These are phyloP conservation scores for Dichotomopilus funicola DNA, from an alignment of 2,329 filamentous ascomycete species.

Conservation along the genomic window DNA sequence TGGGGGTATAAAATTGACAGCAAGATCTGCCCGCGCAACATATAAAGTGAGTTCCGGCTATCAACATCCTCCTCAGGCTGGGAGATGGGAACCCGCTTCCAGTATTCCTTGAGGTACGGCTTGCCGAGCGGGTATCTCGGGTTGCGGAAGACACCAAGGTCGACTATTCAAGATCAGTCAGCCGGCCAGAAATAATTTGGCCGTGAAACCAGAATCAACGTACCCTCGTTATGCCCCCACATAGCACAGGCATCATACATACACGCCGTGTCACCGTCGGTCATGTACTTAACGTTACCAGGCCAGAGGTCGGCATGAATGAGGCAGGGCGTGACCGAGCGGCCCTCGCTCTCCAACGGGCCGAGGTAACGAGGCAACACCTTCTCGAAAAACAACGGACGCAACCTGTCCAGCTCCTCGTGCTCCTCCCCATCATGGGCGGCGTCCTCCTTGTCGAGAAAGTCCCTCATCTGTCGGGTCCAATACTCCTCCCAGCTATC, in stretches of 20 bases:
- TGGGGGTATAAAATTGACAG: conserved; percentile 22
- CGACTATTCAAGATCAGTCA: conserved; percentile 8
- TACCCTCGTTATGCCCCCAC: conserved; percentile 26
- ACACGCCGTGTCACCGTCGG: conserved; percentile 13
- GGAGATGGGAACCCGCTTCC: conserved; percentile 23
- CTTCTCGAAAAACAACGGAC: conserved; percentile 19
- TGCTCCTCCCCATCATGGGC: conserved; percentile 13
- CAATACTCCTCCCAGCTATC: conserved; percentile 24
- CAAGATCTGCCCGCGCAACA: conserved; percentile 23
- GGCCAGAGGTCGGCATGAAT: conserved; percentile 25
- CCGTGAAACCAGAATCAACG: not conserved
- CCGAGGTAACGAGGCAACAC: conserved; percentile 24
- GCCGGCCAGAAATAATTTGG: not conserved
- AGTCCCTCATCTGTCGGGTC: conserved; percentile 19
- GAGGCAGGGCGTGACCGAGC: conserved; percentile 22
- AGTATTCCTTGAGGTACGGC: conserved; percentile 24
- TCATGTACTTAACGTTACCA: conserved; percentile 22
- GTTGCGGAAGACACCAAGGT: conserved; percentile 25
- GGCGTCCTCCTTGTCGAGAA: conserved; percentile 20
- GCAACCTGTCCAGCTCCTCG: conserved; percentile 16
- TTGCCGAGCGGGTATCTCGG: conserved; percentile 23
- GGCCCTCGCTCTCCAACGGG: conserved; percentile 22
- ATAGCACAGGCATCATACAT: conserved; percentile 22
- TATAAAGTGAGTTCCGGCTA: conserved; percentile 26
- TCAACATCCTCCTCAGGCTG: conserved; percentile 27